Evolutionary conservation across 2,329 filamentous ascomycete genomes (phyloP), one percentile per base, ranked within the genome.

Genomic region (Lecanoromycetidae sp.): DNA sequence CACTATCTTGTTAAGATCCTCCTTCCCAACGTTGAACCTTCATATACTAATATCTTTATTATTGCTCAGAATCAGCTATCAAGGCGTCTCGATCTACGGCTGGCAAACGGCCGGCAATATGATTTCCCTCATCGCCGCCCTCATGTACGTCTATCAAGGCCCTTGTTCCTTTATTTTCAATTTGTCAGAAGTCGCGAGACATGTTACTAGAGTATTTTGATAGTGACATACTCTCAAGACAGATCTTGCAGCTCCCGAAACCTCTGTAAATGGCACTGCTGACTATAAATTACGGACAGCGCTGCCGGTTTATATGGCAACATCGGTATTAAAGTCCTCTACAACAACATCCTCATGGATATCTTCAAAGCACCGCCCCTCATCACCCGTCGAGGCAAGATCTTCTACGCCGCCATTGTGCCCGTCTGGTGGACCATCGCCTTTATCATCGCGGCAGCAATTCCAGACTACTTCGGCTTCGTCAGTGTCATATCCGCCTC

Each of bases 341-440:
- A 77, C 60, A 62, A 70, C 51, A 69, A 75, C 50, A 63, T 79
- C 41, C 63, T 73, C 50, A 63, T 70, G 41, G 71, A 75, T 37
- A 53, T 75, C 1, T 66, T 75, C 56, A 58, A 64, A 6, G 66
- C 69, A 22, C 76, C 76, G 0, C 56, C 67, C 0, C 61, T 80
- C 36, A 67, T 67, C 8, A 65, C 63, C 4, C 66, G 57, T 22
- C 60, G 54, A 20, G 76, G 76, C 25, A 76, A 75, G 52, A 54
- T 67, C 22, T 54, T 71, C 42, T 79, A 71, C 67, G 65, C 65
- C 7, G 58, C 48, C 25, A 55, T 77, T 2, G 69, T 76, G 2
- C 75, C 75, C 0, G 53, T 75, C 5, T 80, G 76, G 61, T 79
- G 76, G 76, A 58, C 59, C 8, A 52, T 75, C 5, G 76, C 75